These are phyloP conservation scores for Trichosporon faecale DNA, from an alignment of 1,284 basidiomycete species.

Conservation along the genomic window DNA sequence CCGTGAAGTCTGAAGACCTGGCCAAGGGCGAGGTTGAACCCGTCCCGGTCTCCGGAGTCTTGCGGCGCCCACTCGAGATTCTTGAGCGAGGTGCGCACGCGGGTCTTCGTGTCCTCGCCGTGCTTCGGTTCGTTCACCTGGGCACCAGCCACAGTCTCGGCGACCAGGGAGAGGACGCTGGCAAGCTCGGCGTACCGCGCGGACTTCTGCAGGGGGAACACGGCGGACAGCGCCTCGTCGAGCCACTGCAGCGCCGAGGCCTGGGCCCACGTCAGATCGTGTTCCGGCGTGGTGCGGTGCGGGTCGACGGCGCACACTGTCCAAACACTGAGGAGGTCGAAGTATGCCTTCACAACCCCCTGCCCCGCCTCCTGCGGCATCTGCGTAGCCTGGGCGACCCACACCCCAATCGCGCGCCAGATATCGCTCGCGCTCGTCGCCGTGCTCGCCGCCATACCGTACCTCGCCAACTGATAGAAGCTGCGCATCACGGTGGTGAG, in stretches of 20 bases:
- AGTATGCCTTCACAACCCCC: slow-evolving; percentile 55
- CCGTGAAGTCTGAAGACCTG: slow-evolving; percentile 24
- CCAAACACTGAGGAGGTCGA: slow-evolving; percentile 65
- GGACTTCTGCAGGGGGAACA: slow-evolving; percentile 15
- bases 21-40: slow-evolving; percentile 15
- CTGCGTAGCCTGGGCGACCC: slow-evolving; percentile 20
- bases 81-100: slow-evolving; percentile 21
- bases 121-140: slow-evolving; percentile 65
- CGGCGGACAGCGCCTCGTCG: slow-evolving; percentile 57
- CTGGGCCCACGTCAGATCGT: slow-evolving; percentile 88
- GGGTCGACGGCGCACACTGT: slow-evolving; percentile 80
- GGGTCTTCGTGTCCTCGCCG: slow-evolving; percentile 60
- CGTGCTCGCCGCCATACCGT: slow-evolving; percentile 64
- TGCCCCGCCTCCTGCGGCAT: not conserved
- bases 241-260: slow-evolving; percentile 72
- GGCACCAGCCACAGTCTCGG: slow-evolving; percentile 69
- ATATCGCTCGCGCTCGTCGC: slow-evolving; percentile 41
- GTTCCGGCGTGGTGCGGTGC: slow-evolving; percentile 76
- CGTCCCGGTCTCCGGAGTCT: slow-evolving; percentile 2
- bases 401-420: slow-evolving; percentile 37
- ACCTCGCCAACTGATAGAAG: slow-evolving; percentile 66
- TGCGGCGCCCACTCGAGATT: slow-evolving; percentile 17
- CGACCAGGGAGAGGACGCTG: slow-evolving; percentile 30
- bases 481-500: slow-evolving; percentile 63
- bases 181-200: slow-evolving; percentile 54